Evolutionary conservation across 176 grass and related monocot species (phyloP).

Genomic region (Carex cristatella): DNA sequence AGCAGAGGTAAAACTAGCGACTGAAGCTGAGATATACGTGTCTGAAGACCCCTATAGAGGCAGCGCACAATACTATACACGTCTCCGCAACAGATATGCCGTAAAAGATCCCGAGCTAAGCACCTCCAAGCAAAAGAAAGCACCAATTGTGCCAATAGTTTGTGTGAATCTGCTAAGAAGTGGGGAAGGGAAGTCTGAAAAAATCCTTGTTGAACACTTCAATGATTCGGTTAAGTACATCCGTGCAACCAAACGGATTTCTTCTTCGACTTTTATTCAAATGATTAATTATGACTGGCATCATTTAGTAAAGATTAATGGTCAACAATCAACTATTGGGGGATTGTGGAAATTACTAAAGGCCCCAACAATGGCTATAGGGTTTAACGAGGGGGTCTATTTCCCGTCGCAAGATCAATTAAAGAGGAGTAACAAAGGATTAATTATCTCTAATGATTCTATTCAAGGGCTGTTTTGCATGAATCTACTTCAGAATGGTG

Average conservation of each 20-base stretch:
- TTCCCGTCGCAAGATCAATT: constrained; percentile 55
- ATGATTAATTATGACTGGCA: constrained; percentile 99
- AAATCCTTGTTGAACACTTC: constrained; percentile 81
- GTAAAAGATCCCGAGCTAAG: constrained; percentile 51
- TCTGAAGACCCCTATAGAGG: constrained; percentile 88
- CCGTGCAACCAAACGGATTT: constrained; percentile 60
- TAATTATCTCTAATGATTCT: constrained; percentile 50
- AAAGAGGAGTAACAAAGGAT: constrained; percentile 58
- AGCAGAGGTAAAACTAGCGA: constrained; percentile 75
- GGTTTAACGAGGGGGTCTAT: constrained; percentile 90
- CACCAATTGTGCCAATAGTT: constrained; percentile 62
- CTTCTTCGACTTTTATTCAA: constrained; percentile 66
- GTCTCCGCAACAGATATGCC: constrained; percentile 75
- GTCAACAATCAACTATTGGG: constrained; percentile 80
- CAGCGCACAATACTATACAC: constrained; percentile 71
- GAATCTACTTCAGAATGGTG: constrained; percentile 75
- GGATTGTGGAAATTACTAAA: constrained; percentile 84
- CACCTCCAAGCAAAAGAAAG: constrained; percentile 62
- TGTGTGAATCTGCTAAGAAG: constrained; percentile 91
- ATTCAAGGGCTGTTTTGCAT: constrained; percentile 67
- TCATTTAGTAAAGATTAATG: constrained; percentile 66
- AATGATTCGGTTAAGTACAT: constrained; percentile 68
- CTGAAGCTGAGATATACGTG: constrained; percentile 95
- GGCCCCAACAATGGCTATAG: constrained; percentile 72
- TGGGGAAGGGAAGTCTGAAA: constrained; percentile 77